phyloP scores from a whole-genome alignment of 2,329 filamentous ascomycete species.

The Massarina eburnea region DNA sequence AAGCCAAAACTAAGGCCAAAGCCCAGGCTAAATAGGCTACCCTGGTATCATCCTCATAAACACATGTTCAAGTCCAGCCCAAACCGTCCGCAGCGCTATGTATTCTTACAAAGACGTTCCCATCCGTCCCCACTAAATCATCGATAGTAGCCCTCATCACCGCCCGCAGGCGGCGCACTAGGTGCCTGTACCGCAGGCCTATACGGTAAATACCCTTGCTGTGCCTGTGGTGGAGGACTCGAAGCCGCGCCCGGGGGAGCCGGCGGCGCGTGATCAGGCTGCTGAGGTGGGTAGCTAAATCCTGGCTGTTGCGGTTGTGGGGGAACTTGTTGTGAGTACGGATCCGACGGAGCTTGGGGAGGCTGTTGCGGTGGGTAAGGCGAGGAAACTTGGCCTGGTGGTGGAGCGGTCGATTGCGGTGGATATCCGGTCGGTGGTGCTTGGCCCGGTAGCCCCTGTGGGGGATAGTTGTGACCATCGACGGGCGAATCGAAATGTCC shows the following conservation, averaged over 20 bases:
- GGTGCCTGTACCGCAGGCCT: constrained; percentile 36
- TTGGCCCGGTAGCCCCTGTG: constrained; percentile 11
- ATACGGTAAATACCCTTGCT: constrained; percentile 34
- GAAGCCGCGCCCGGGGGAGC: constrained; percentile 26
- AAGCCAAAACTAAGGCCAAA: neutral
- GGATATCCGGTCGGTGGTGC: constrained; percentile 25
- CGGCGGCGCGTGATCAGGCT: constrained; percentile 36
- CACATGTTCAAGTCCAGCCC: too few relatives aligned
- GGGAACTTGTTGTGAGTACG: constrained; percentile 25
- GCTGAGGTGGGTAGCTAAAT: constrained; percentile 36
- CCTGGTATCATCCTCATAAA: neutral
- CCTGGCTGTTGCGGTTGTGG: constrained; percentile 14
- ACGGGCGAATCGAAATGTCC: constrained; percentile 51
- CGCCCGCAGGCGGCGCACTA: constrained; percentile 30
- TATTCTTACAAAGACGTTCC: neutral
- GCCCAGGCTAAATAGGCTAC: neutral
- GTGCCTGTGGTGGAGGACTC: constrained; percentile 25
- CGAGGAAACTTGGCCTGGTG: constrained; percentile 22
- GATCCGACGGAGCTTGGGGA: constrained; percentile 20
- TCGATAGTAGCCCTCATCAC: constrained; percentile 37
- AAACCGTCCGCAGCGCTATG: too few relatives aligned
- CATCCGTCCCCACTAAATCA: neutral
- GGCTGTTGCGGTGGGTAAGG: constrained; percentile 30
- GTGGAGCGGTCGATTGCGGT: constrained; percentile 22
- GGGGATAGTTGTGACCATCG: constrained; percentile 39